Evolutionary conservation across 768 basidiomycete species (phyloP).

Genomic region (Leccinum subgranulosum): DNA sequence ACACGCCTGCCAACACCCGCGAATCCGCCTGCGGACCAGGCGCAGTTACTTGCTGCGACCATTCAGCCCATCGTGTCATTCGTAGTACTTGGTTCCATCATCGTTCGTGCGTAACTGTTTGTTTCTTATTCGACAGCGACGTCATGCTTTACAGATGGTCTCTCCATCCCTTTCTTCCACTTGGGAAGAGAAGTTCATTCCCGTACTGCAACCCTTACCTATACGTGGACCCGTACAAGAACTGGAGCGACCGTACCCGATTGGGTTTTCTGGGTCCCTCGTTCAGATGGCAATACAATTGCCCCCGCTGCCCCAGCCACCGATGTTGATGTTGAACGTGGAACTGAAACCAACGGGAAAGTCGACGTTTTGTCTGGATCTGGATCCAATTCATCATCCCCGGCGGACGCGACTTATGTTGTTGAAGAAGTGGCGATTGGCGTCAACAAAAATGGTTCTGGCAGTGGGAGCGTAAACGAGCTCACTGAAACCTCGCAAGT

Average conservation of each 20-base stretch:
- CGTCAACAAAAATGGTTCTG: not conserved
- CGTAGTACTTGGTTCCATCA: constrained; percentile 81
- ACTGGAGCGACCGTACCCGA: constrained; percentile 36
- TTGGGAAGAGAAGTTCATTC: constrained; percentile 46
- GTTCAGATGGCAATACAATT: constrained; percentile 8
- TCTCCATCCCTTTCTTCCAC: constrained; percentile 69
- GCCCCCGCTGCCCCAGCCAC: not conserved
- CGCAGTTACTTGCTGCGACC: constrained; percentile 67
- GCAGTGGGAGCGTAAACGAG: not conserved
- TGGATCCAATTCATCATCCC: not conserved
- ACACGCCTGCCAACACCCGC: constrained; percentile 55
- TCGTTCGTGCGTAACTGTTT: constrained; percentile 58
- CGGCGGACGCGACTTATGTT: not conserved
- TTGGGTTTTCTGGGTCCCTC: constrained; percentile 41
- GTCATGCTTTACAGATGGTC: constrained; percentile 44
- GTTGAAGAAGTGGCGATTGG: not conserved
- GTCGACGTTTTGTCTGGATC: not conserved
- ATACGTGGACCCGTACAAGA: constrained; percentile 39
- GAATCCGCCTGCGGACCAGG: constrained; percentile 60
- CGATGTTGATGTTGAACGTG: constrained; percentile 22
- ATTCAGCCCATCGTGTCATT: constrained; percentile 87
- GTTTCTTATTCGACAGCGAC: not conserved
- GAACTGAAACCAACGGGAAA: constrained; percentile 4
- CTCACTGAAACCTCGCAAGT: not conserved
- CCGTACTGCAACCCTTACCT: constrained; percentile 44